Conservation (phyloP, 1,284 basidiomycete species). For the Wallemia mellicola region DNA sequence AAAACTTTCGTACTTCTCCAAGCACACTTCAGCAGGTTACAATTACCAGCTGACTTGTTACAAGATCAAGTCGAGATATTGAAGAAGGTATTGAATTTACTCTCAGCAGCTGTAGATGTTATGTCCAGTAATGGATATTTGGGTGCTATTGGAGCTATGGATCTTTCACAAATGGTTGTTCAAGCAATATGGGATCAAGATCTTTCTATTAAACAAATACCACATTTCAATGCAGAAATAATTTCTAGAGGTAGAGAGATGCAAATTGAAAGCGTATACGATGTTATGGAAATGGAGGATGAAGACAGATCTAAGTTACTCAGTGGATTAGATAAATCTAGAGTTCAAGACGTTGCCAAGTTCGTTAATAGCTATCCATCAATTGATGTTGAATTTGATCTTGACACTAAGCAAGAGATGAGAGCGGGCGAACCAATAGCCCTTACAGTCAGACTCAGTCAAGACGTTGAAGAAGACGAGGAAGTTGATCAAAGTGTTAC, state of each 20-base stretch:
- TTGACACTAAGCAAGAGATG: conserved; percentile 48
- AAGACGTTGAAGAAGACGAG: conserved; percentile 47
- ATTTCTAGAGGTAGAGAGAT: conserved; percentile 58
- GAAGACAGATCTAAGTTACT: conserved; percentile 50
- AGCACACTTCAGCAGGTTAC: conserved; percentile 79
- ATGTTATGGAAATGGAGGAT: conserved; percentile 91
- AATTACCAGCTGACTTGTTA: conserved; percentile 69
- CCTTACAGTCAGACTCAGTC: conserved; percentile 45
- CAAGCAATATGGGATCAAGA: conserved; percentile 95
- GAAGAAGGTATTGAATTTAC: conserved; percentile 60
- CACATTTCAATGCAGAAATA: conserved; percentile 58
- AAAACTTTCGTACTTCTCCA: conserved; percentile 91
- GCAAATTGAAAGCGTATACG: conserved; percentile 59
- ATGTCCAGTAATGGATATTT: conserved; percentile 90
- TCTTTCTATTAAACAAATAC: conserved; percentile 74
- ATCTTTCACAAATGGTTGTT: conserved; percentile 95
- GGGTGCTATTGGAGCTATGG: conserved; percentile 87
- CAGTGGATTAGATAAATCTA: conserved; percentile 6
- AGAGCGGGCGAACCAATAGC: conserved; percentile 54
- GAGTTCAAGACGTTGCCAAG: conserved; percentile 57
- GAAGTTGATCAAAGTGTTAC: conserved; percentile 47
- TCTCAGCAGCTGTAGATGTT: conserved; percentile 85
- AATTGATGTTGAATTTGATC: conserved; percentile 53
- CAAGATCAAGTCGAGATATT: conserved; percentile 66
- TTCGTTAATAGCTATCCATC: conserved; percentile 88